These are phyloP conservation scores for Apiotrichum laibachii DNA, from an alignment of 1,284 basidiomycete genomes.

Conservation along the genomic window DNA sequence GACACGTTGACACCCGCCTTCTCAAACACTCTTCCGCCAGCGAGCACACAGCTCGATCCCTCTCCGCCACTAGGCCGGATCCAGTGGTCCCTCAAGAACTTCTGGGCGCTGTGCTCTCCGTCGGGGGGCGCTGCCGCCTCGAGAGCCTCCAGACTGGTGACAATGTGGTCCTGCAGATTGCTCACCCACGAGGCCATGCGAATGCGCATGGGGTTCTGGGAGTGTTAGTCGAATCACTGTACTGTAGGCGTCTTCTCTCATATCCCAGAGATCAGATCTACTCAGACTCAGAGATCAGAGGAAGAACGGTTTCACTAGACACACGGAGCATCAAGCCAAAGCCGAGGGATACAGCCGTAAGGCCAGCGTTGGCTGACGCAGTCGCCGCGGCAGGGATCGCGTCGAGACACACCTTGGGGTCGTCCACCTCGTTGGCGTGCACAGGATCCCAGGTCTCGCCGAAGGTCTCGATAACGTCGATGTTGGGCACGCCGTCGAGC, in stretches of 20 bases:
- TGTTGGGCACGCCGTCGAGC: conserved; percentile 36
- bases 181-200: conserved; percentile 78
- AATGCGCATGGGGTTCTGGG: conserved; percentile 65
- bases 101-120: conserved; percentile 46
- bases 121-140: conserved; percentile 60
- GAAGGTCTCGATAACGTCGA: conserved; percentile 30
- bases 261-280: no score
- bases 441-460: conserved; percentile 41
- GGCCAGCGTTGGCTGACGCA: conserved; percentile 4
- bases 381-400: not conserved
- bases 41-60: conserved; percentile 84
- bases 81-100: conserved; percentile 87
- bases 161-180: conserved; percentile 77
- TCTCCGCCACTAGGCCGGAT: conserved; percentile 71
- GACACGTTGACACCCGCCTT: conserved; percentile 97
- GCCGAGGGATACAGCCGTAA: conserved; percentile 8
- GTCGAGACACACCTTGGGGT: conserved; percentile 41
- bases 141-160: conserved; percentile 71
- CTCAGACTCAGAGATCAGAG: not conserved
- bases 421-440: conserved; percentile 45
- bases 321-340: conserved; percentile 20
- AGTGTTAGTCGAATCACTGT: conserved; percentile 6
- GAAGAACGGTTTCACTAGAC: not conserved
- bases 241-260: no score
- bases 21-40: conserved; percentile 73